A percentile compares a stretch with the other conserved stretches of the same genome.
These are phyloP conservation scores for Vanrija sp. DNA, from an alignment of 1,284 basidiomycete genomes.

Conservation along the genomic window DNA sequence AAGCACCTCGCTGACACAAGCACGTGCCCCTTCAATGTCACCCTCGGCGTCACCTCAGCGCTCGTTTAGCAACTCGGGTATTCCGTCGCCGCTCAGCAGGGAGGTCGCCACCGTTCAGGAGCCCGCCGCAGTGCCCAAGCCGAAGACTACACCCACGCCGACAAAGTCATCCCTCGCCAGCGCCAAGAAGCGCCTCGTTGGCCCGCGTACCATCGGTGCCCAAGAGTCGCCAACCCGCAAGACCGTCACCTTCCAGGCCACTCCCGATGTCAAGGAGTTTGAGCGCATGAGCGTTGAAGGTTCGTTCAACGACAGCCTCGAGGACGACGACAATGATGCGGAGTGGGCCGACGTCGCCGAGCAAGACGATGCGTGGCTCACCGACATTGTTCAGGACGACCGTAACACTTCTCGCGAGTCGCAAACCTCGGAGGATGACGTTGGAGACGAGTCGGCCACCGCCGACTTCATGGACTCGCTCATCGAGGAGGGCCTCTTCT, in stretches of 20 bases:
- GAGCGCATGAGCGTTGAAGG: conserved; percentile 61
- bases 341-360: conserved; percentile 31
- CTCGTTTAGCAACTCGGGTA: conserved; percentile 16
- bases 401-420: background rate
- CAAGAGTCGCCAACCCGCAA: conserved; percentile 58
- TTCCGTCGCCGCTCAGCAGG: conserved; percentile 32
- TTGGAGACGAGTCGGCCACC: conserved; percentile 38
- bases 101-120: conserved; percentile 6
- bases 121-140: background rate
- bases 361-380: conserved; percentile 4
- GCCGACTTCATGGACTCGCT: conserved; percentile 49
- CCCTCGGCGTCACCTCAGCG: conserved; percentile 36
- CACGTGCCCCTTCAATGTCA: conserved; percentile 23
- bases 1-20: conserved; percentile 11
- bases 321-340: conserved; percentile 50
- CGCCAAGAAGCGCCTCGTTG: conserved; percentile 69
- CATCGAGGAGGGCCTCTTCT: conserved; percentile 45
- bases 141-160: conserved; percentile 30
- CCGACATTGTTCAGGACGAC: conserved; percentile 3
- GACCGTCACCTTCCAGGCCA: conserved; percentile 80
- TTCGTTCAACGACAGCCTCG: conserved; percentile 31
- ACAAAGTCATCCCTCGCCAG: conserved; percentile 66
- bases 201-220: conserved; percentile 56
- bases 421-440: conserved; percentile 6
- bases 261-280: conserved; percentile 84